Conservation (phyloP, 1,139 yeast species). For the Petasospora rhodanensis region DNA sequence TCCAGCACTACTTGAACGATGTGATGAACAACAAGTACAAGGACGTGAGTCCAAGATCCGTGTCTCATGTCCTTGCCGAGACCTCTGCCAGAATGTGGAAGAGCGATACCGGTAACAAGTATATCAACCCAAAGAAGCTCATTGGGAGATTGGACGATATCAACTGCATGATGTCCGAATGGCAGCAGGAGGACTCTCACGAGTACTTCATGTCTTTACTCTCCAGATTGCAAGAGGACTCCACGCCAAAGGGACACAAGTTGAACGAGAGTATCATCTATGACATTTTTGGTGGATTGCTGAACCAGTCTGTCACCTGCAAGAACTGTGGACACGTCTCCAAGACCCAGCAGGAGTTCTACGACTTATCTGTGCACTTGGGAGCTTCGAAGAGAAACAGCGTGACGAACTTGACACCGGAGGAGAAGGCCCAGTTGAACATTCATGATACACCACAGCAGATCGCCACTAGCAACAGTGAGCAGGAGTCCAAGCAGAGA, state of each 20-base stretch:
- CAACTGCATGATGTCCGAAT: constrained; percentile 92
- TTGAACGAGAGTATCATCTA: constrained; percentile 78
- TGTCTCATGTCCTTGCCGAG: constrained; percentile 68
- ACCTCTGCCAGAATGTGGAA: constrained; percentile 65
- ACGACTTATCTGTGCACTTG: constrained; percentile 78
- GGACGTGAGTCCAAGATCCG: constrained; percentile 52
- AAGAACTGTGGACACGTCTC: constrained; percentile 73
- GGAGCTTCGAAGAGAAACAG: constrained; percentile 23
- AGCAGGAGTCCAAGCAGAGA: constrained; percentile 26
- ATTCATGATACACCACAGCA: no score
- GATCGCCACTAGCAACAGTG: constrained; percentile 8
- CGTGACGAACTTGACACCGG: constrained; percentile 6
- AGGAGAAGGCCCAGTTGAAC: constrained; percentile 6
- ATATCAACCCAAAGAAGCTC: constrained; percentile 69
- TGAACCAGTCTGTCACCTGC: constrained; percentile 83
- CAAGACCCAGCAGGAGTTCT: constrained; percentile 90
- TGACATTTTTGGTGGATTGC: constrained; percentile 89
- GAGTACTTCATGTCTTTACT: constrained; percentile 92
- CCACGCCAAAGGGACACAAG: constrained; percentile 83
- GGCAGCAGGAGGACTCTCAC: constrained; percentile 98
- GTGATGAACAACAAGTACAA: constrained; percentile 49
- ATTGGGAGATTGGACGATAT: constrained; percentile 74
- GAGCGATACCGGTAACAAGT: constrained; percentile 35
- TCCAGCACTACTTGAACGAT: constrained; percentile 76
- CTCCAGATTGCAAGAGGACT: constrained; percentile 85